phyloP scores from a whole-genome alignment of 371 early-diverging fungal species.

The Rhizopus arrhizus region DNA sequence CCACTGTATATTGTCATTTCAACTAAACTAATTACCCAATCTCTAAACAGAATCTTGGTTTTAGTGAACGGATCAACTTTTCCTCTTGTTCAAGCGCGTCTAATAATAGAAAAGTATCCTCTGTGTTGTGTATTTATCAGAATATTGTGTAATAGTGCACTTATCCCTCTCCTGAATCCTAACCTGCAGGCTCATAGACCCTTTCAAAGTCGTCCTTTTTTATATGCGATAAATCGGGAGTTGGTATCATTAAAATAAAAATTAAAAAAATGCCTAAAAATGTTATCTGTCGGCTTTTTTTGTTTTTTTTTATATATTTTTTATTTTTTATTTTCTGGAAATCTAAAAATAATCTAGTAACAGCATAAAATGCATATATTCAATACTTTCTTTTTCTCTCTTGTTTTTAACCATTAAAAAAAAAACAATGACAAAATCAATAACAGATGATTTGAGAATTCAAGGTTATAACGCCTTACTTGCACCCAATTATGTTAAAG shows the following conservation, averaged over 20 bases:
- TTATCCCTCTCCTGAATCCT: neutral
- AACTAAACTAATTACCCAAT: slow-evolving; percentile 65
- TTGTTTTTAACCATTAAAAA: slow-evolving; percentile 5
- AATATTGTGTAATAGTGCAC: neutral
- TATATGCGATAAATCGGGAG: slow-evolving; percentile 78
- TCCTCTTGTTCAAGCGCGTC: slow-evolving; percentile 89
- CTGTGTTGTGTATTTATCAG: slow-evolving; percentile 30
- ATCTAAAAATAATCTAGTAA: neutral
- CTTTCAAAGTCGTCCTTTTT: slow-evolving; percentile 62
- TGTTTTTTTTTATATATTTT: neutral
- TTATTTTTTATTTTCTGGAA: neutral
- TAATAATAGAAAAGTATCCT: slow-evolving; percentile 92
- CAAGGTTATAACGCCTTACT: slow-evolving; percentile 46
- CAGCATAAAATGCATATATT: neutral
- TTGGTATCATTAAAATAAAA: slow-evolving; percentile 62
- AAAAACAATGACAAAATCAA: slow-evolving; percentile 1
- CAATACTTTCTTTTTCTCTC: slow-evolving; percentile 6
- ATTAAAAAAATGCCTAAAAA: slow-evolving; percentile 9
- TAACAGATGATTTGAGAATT: slow-evolving; percentile 39
- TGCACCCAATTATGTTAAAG: slow-evolving; percentile 43
- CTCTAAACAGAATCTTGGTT: slow-evolving; percentile 79
- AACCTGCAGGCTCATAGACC: slow-evolving; percentile 90
- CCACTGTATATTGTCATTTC: neutral
- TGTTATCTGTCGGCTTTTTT: neutral
- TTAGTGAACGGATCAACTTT: slow-evolving; percentile 45